Evolutionary conservation across 306 rosid species (phyloP).

Genomic region (Begonia fuchsioides): DNA sequence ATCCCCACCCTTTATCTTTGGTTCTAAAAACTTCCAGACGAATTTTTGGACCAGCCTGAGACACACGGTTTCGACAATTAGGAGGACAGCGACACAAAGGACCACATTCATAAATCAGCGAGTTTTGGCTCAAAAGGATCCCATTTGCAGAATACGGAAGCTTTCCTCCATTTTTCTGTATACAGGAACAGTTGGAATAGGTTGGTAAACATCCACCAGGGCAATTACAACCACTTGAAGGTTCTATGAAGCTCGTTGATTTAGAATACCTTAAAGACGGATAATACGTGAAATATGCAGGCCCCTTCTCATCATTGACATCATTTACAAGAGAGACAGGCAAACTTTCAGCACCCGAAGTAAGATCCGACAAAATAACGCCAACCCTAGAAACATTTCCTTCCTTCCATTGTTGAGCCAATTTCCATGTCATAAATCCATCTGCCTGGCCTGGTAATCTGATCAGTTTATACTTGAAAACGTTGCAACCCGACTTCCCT

Average conservation of each 20-base stretch:
- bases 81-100: constrained; percentile 69
- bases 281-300: constrained; percentile 66
- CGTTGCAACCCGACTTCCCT: constrained; percentile 56
- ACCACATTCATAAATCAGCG: constrained; percentile 71
- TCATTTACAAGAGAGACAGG: constrained; percentile 92
- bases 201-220: constrained; percentile 58
- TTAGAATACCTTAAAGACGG: constrained; percentile 47
- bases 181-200: constrained; percentile 47
- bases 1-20: constrained; percentile 80
- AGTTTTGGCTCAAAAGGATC: constrained; percentile 41
- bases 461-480: constrained; percentile 62
- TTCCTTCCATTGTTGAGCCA: constrained; percentile 62
- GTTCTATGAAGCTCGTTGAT: constrained; percentile 26
- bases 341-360: constrained; percentile 67
- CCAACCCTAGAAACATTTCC: constrained; percentile 46
- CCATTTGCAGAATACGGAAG: constrained; percentile 51
- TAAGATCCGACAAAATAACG: constrained; percentile 76
- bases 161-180: constrained; percentile 52
- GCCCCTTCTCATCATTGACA: constrained; percentile 86
- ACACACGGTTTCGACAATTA: constrained; percentile 53
- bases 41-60: constrained; percentile 56
- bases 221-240: constrained; percentile 58
- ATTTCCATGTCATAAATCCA: constrained; percentile 60
- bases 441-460: constrained; percentile 61
- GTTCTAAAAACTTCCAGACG: constrained; percentile 77